Evolutionary conservation across 306 rosid species (phyloP), one percentile per base, ranked within the genome.

Genomic region (Pyrus betulifolia): DNA sequence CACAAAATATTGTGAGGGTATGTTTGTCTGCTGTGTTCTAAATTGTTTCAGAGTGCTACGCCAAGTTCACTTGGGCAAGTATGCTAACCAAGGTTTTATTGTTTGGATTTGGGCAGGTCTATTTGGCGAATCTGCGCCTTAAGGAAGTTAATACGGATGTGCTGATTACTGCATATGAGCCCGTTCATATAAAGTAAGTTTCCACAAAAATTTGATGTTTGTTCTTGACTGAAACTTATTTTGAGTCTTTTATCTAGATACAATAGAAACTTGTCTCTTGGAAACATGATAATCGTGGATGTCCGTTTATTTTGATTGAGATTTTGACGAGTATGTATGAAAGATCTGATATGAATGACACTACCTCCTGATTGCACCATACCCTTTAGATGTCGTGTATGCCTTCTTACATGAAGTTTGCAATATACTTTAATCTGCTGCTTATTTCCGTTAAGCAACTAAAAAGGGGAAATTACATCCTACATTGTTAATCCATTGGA

Each of bases 1-100:
- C 97, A 28, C 98, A 95, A 89, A 95, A 92, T 79, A 79, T 88
- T 67, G 93, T 95, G 78, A 85, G 83, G 86, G 98, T 89, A 90
- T 70, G 89, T 81, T 75, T 30, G 35, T 30, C 40, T 66, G 31
- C 19, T 62, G 63, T 61, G 28, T 67, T 11, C 31, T 75, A 64
- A 55, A 18, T 44, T 80, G 15, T 79, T 64, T 67, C 72, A 81
- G 44, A 14, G 64, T 72, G 77, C 77, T 42, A 55, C 70, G 18
- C 71, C 14, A 5, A 57, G 62, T 81, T 71, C 67, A 30, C 27
- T 76, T 11, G 28, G 30, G 70, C 67, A 38, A 72, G 33, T 44
- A 62, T 70, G 78, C 76, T 42, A 52, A 78, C 17, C 66, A 2
- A 18, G 49, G 40, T 80, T 62, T 76, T 76, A 31, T 35, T 69